Evolutionary conservation across 108 stramenopile genomes (phyloP), one percentile per base, ranked within the genome.

Genomic region (Licmophora abbreviata): DNA sequence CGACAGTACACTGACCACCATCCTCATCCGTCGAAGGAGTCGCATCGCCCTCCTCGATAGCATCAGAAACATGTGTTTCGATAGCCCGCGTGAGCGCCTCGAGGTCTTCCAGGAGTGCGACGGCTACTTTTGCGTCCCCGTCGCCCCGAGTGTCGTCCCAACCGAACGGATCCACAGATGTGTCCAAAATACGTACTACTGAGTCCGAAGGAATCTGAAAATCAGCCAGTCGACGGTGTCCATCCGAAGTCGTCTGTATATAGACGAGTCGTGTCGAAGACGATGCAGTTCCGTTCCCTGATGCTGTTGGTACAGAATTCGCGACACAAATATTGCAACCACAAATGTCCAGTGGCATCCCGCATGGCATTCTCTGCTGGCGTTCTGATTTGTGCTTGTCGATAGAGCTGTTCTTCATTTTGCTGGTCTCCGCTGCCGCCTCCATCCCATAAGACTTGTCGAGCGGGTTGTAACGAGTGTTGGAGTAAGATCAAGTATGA

Each of bases 321-420:
- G 34, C 12, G 34, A 44, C 8, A 7, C 18, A 44, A 18, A 11
- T 44, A 11, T 8, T 8, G 18, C 11, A 44, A 15, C 43, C 43
- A 44, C 12, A 44, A 18, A n/a, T 15, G 8, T 8, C 43, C 43
- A n/a, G n/a, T 44, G 15, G n/a, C 8, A 32, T 74, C 73, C 14
- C 54, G 27, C 1, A n/a, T 27, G 7, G 67, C 67, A 15, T 31
- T 43, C 45, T 63, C 67, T 7, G 53, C 3, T n/a, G 73, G 73
- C 18, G 67, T 68, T 31, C 52, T 52, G 4, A 68, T 7, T 27
- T 63, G 62, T 2, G 73, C 73, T 23, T 54, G 36, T 15, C 48
- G 61, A 45, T 74, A 74, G 0, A 74, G 8, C 36, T 53, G 56
- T 35, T 35, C 34, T 11, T 35, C 34, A 35, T 12, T 11, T 35